These are phyloP conservation scores for Claviceps pazoutovae DNA, from an alignment of 2,329 filamentous ascomycete species.

Conservation along the genomic window DNA sequence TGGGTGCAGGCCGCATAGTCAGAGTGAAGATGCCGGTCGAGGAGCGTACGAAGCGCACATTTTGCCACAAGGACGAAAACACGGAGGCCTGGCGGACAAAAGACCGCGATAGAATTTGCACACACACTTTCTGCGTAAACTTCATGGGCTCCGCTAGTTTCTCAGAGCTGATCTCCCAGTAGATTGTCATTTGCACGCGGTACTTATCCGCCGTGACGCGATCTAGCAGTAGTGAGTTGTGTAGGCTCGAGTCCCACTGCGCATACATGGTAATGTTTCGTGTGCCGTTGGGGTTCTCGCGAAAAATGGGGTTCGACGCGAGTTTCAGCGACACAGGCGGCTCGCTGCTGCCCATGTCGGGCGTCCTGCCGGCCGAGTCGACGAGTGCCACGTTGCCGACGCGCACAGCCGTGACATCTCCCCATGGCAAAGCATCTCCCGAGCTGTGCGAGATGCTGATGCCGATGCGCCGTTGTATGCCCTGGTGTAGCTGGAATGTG, in stretches of 20 bases:
- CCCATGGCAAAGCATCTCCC: constrained; percentile 77
- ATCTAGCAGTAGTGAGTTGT: constrained; percentile 86
- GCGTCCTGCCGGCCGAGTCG: constrained; percentile 72
- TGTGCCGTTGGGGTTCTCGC: constrained; percentile 80
- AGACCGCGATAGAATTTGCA: constrained; percentile 71
- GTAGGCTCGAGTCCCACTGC: constrained; percentile 93
- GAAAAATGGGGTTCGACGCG: constrained; percentile 62
- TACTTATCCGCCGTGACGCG: constrained; percentile 86
- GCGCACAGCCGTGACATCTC: constrained; percentile 62
- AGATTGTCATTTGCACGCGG: constrained; percentile 72
- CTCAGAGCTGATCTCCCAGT: constrained; percentile 73
- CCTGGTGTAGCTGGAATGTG: constrained; percentile 89
- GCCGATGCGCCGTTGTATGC: constrained; percentile 74
- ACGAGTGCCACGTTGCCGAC: constrained; percentile 73
- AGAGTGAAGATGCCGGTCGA: constrained; percentile 78
- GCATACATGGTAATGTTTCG: constrained; percentile 74
- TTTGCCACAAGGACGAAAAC: constrained; percentile 76
- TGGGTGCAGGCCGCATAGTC: constrained; percentile 71
- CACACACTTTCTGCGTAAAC: constrained; percentile 66
- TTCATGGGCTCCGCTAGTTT: constrained; percentile 79
- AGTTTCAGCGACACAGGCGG: constrained; percentile 67
- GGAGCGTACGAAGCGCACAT: constrained; percentile 73
- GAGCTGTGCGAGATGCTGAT: constrained; percentile 87
- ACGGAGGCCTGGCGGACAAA: constrained; percentile 80
- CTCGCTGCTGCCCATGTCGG: constrained; percentile 59